A percentile compares a stretch with the other conserved stretches of the same genome.
Conservation (phyloP, 1,284 basidiomycete species). For the Hypsizygus ulmarius region DNA sequence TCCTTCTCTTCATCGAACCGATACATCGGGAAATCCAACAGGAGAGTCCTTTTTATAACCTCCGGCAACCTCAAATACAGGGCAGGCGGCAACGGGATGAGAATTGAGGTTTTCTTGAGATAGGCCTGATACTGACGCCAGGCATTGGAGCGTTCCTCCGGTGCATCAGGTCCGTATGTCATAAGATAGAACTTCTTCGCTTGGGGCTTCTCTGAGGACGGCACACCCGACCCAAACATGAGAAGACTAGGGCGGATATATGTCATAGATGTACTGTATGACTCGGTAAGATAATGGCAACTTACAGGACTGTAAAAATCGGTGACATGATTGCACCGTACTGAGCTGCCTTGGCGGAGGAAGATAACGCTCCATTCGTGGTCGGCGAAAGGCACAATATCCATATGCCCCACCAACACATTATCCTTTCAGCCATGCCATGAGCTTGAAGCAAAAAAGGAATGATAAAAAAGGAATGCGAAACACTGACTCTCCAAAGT, state of each 20-base stretch:
- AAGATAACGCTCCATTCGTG: conserved; percentile 41
- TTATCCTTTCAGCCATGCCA: conserved; percentile 42
- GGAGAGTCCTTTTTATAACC: conserved; percentile 54
- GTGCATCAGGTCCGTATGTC: conserved; percentile 42
- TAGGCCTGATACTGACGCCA: conserved; percentile 61
- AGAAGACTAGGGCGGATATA: conserved; percentile 42
- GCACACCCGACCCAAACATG: conserved; percentile 69
- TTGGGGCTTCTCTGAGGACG: conserved; percentile 70
- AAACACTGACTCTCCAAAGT: conserved; percentile 67
- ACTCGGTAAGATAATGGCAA: conserved; percentile 1
- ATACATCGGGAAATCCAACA: conserved; percentile 67
- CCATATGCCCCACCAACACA: conserved; percentile 77
- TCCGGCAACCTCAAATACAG: conserved; percentile 58
- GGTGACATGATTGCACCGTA: conserved; percentile 62
- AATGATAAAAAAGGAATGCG: not conserved
- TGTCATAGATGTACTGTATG: not conserved
- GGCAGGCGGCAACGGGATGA: conserved; percentile 62
- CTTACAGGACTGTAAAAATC: conserved; percentile 63
- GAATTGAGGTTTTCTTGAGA: conserved; percentile 58
- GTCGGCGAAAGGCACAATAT: conserved; percentile 59
- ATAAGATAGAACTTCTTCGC: conserved; percentile 66
- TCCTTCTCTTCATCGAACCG: conserved; percentile 46
- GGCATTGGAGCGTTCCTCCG: conserved; percentile 29
- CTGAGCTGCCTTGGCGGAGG: conserved; percentile 49
- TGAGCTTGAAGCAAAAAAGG: not conserved